Percentiles rank a stretch among this genome's conserved stretches.
These are phyloP conservation scores for Knoxia roxburghii DNA, from an alignment of 257 asterid genomes.

Conservation along the genomic window DNA sequence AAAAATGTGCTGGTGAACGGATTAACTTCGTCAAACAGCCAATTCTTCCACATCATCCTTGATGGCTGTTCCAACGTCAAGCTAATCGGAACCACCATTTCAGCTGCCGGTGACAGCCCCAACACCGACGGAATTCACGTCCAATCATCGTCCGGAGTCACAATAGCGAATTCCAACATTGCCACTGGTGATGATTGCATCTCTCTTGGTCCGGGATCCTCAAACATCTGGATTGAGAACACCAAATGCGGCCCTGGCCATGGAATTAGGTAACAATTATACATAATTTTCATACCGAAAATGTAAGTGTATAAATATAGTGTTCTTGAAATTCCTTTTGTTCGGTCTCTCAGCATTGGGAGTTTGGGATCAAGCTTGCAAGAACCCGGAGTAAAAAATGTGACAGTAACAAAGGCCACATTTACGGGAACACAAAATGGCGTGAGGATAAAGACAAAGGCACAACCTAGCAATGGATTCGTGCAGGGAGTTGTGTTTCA, in stretches of 20 bases:
- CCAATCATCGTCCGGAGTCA: too few relatives aligned
- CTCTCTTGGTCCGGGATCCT: slow-evolving; percentile 57
- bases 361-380: slow-evolving; percentile 46
- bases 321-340: too few relatives aligned
- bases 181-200: too few relatives aligned
- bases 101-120: slow-evolving; percentile 51
- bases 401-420: slow-evolving; percentile 38
- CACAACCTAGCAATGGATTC: slow-evolving; percentile 52
- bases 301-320: too few relatives aligned
- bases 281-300: too few relatives aligned
- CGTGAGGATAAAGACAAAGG: slow-evolving; percentile 57
- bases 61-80: slow-evolving; percentile 36
- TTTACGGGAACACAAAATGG: slow-evolving; percentile 52
- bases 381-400: slow-evolving; percentile 51
- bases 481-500: slow-evolving; percentile 34
- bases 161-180: too few relatives aligned
- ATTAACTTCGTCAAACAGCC: slow-evolving; percentile 35
- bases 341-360: slow-evolving; percentile 52
- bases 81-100: slow-evolving; percentile 27
- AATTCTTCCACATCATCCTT: slow-evolving; percentile 45
- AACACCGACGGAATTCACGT: slow-evolving; percentile 64
- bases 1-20: slow-evolving; percentile 41
- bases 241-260: slow-evolving; percentile 64
- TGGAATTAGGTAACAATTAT: slow-evolving; percentile 40
- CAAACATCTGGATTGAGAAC: slow-evolving; percentile 49